These are phyloP conservation scores for Colletotrichum higginsianum DNA, from an alignment of 2,329 filamentous ascomycete species.

Conservation along the genomic window DNA sequence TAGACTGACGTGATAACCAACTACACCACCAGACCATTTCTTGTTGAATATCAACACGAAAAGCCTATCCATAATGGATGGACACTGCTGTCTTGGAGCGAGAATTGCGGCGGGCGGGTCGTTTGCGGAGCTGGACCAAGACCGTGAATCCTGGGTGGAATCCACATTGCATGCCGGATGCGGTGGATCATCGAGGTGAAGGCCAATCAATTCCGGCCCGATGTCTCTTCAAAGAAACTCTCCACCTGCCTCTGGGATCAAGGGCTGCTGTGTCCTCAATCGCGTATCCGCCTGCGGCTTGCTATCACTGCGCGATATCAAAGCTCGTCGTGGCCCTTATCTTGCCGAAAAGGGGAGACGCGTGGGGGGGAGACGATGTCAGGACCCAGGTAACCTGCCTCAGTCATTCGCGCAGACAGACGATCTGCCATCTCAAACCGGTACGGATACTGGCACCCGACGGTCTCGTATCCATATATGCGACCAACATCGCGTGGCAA, in stretches of 20 bases:
- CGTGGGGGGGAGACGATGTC: neutral
- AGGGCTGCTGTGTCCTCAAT: constrained; percentile 13
- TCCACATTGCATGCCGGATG: constrained; percentile 17
- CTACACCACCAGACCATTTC: constrained; percentile 50
- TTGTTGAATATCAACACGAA: neutral
- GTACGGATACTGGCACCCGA: constrained; percentile 14
- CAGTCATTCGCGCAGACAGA: neutral
- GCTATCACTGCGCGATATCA: neutral
- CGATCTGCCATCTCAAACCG: neutral
- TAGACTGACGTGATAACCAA: constrained; percentile 67
- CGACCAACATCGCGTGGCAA: constrained; percentile 1
- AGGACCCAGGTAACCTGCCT: neutral
- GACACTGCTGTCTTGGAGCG: neutral
- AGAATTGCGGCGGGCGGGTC: neutral
- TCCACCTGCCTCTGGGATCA: constrained; percentile 9
- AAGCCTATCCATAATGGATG: neutral
- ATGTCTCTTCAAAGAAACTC: constrained; percentile 20
- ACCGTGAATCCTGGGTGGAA: neutral
- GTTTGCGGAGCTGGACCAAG: constrained; percentile 14
- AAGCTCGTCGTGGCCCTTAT: constrained; percentile 3
- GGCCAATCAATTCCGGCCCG: constrained; percentile 23
- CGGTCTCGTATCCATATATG: constrained; percentile 12
- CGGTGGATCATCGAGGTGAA: constrained; percentile 25
- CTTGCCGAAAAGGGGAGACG: neutral
- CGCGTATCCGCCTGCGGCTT: constrained; percentile 1